phyloP scores from a whole-genome alignment of 2,329 filamentous ascomycete species.

The Fusarium verticillioides region DNA sequence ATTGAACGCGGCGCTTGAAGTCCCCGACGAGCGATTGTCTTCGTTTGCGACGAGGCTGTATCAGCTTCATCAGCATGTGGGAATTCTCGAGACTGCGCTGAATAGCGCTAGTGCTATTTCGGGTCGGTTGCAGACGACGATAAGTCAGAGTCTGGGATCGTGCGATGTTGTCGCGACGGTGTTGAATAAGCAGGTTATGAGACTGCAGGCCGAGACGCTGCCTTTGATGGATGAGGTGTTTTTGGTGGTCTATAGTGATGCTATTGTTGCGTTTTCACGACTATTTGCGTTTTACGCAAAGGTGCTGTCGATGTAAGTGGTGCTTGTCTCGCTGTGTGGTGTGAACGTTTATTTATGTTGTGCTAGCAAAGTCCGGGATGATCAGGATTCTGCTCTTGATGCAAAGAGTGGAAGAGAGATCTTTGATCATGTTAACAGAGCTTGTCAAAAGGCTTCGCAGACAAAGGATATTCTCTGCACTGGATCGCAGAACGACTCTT shows the following conservation, averaged over 20 bases:
- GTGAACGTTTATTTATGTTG: neutral
- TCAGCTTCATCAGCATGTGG: slow-evolving; percentile 40
- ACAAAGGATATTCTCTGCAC: slow-evolving; percentile 32
- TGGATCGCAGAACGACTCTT: neutral
- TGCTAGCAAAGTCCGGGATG: slow-evolving; percentile 25
- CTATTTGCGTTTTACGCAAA: slow-evolving; percentile 42
- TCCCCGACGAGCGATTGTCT: slow-evolving; percentile 34
- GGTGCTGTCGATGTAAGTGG: slow-evolving; percentile 40
- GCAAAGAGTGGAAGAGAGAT: slow-evolving; percentile 26
- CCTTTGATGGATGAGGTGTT: slow-evolving; percentile 41
- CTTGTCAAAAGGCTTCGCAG: slow-evolving; percentile 30
- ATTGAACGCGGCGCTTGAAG: slow-evolving; percentile 34
- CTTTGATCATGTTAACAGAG: slow-evolving; percentile 34
- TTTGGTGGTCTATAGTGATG: slow-evolving; percentile 40
- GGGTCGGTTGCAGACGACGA: slow-evolving; percentile 42
- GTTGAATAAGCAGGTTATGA: slow-evolving; percentile 50
- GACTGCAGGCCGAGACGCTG: slow-evolving; percentile 44
- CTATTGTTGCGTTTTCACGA: slow-evolving; percentile 40
- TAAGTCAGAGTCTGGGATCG: slow-evolving; percentile 43
- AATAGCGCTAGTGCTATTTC: slow-evolving; percentile 44
- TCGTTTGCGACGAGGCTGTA: slow-evolving; percentile 41
- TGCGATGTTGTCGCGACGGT: slow-evolving; percentile 47
- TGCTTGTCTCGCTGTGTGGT: neutral
- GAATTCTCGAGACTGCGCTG: slow-evolving; percentile 44
- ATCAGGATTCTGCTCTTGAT: slow-evolving; percentile 43